phyloP scores from a whole-genome alignment of 2,329 filamentous ascomycete genomes.

The Fusarium pseudograminearum region DNA sequence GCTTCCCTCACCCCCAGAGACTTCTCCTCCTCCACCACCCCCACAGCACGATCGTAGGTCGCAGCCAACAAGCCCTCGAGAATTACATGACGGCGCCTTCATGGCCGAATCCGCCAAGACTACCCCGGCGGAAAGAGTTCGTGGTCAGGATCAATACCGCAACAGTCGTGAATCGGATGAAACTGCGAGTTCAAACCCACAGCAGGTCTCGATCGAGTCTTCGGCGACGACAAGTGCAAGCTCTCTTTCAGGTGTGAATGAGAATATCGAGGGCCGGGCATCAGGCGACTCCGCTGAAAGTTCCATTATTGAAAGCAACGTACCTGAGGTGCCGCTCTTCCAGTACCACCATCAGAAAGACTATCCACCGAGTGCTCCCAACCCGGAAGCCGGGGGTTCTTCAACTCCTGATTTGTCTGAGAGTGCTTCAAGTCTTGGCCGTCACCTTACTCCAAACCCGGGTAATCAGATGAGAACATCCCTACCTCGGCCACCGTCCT shows the following conservation, averaged over 20 bases:
- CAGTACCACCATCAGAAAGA: conserved; percentile 73
- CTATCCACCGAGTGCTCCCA: conserved; percentile 57
- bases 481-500: conserved; percentile 77
- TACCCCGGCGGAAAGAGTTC: conserved; percentile 50
- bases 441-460: conserved; percentile 72
- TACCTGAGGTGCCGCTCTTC: conserved; percentile 64
- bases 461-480: conserved; percentile 67
- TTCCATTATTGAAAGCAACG: conserved; percentile 61
- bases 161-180: conserved; percentile 67
- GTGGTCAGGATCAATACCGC: conserved; percentile 56
- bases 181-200: conserved; percentile 62
- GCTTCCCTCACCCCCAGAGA: conserved; percentile 45
- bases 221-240: conserved; percentile 68
- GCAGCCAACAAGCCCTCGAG: conserved; percentile 23
- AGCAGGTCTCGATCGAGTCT: conserved; percentile 62
- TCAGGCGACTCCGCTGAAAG: conserved; percentile 63
- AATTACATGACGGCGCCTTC: conserved; percentile 23
- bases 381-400: conserved; percentile 58
- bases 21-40: conserved; percentile 56
- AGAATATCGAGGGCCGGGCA: conserved; percentile 59
- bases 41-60: conserved; percentile 29
- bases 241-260: conserved; percentile 65
- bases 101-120: conserved; percentile 48
- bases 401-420: conserved; percentile 67
- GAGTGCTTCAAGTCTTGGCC: conserved; percentile 64